Base-by-base conservation (phyloP, 2,329 filamentous ascomycete genomes). In the Clathrospora elynae region DNA sequence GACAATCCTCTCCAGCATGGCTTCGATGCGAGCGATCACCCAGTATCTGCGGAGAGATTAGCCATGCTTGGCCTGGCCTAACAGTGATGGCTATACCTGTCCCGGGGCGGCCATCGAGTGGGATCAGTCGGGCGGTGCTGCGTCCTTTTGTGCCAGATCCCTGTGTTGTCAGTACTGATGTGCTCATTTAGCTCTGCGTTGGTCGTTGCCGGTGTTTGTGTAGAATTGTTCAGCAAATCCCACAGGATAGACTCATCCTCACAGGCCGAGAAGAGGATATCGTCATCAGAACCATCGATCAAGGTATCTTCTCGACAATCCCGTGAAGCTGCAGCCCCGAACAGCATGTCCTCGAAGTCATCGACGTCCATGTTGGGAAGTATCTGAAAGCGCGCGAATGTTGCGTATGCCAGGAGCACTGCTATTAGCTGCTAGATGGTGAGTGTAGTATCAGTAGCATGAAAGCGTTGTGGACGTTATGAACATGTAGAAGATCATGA, bases 21-120 rank as follows among this genome's bases (percentile, higher is more conserved):
- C 66, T 57, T 85, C 81, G 28, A 86, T 81, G 40, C 74, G 78
- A 29, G 71, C 62, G 17, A 83, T 75, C 10, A 78, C 73, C 56
- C 69, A 64, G 9, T 51, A 17, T 25, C 66, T 71, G 31, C 12
- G 6, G 6, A 17, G 2, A 14, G 9, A 38, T 60, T 35, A 57
- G 50, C 20, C 17, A 18, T 4, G 30, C 14, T 6, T 12, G 16
- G 11, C 12, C 20, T 7, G 26, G 10, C 1, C 11, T 25, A 6
- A 3, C 3, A 32, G 9, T n/a, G 7, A 2, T 5, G 5, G 8
- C 9, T 20, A 30, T 24, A 61, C 57, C 52, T 56, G 28, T 59
- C 54, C n/a, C 49, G 48, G 26, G 32, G 10, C 8, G 28, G 13
- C 26, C 9, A 28, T 16, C 34, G 16, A 11, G 43, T 7, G 2